Evolutionary conservation across 108 stramenopile species (phyloP).

Genomic region (Nitzschia palea): DNA sequence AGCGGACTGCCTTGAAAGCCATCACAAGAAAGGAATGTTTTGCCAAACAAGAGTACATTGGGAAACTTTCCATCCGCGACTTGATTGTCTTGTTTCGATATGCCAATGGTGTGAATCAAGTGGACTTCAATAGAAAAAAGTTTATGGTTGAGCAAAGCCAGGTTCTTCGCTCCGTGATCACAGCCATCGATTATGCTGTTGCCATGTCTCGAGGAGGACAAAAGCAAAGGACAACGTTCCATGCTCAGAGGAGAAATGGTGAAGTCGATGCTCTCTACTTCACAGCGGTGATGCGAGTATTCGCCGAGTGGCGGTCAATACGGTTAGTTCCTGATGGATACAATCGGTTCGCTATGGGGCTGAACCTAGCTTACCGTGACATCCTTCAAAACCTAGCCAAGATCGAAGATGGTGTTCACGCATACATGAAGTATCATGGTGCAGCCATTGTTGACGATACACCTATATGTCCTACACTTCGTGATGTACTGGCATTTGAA

Average conservation of each 20-base stretch:
- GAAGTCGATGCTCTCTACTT: conserved; percentile 41
- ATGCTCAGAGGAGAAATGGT: conserved; percentile 11
- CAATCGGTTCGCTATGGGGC: conserved; percentile 63
- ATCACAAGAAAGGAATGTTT: conserved; percentile 40
- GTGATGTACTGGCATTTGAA: conserved; percentile 57
- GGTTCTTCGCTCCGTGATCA: conserved; percentile 19
- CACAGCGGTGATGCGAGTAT: conserved; percentile 56
- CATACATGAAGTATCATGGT: conserved; percentile 32
- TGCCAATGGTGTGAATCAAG: conserved; percentile 22
- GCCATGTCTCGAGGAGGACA: conserved; percentile 20
- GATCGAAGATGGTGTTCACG: conserved; percentile 62
- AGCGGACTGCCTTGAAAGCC: conserved; percentile 13
- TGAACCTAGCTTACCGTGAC: conserved; percentile 69
- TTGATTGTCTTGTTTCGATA: conserved; percentile 25
- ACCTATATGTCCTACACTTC: conserved; percentile 44
- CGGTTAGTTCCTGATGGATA: conserved; percentile 68
- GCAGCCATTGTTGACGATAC: background rate
- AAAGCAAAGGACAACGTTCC: background rate
- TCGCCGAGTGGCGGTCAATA: conserved; percentile 73
- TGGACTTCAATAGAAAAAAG: conserved; percentile 18
- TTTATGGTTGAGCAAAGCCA: conserved; percentile 19
- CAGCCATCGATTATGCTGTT: conserved; percentile 33
- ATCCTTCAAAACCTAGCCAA: conserved; percentile 74
- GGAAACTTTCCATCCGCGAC: conserved; percentile 27
- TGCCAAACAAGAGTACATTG: conserved; percentile 23